These are phyloP conservation scores for Phialophora chinensis DNA, from an alignment of 2,329 filamentous ascomycete species.

Conservation along the genomic window DNA sequence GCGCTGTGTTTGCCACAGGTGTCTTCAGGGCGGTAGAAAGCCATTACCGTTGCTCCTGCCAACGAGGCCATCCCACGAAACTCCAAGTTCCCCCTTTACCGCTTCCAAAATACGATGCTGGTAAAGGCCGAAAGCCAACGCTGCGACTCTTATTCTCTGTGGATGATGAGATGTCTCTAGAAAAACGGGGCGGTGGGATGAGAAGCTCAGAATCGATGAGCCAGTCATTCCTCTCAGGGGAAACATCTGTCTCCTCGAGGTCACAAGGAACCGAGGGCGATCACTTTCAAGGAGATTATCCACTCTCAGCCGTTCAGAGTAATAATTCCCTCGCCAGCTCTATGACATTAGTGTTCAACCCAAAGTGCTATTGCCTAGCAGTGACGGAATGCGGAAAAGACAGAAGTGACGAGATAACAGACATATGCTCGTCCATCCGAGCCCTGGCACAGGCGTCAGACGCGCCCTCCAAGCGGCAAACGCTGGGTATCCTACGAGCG, in stretches of 20 bases:
- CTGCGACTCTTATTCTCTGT: background rate
- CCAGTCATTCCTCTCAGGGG: background rate
- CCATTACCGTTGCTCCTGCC: background rate
- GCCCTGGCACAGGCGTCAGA: background rate
- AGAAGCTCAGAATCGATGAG: background rate
- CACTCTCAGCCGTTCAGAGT: background rate
- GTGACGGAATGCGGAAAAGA: constrained; percentile 9
- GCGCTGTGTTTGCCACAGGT: background rate
- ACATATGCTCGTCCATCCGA: constrained; percentile 9
- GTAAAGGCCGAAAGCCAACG: background rate
- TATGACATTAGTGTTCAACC: constrained; percentile 3
- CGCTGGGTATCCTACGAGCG: background rate
- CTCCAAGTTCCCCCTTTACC: background rate
- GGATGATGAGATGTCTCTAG: background rate
- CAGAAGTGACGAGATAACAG: constrained; percentile 2
- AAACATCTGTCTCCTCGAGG: background rate
- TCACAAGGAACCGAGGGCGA: background rate
- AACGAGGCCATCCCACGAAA: background rate
- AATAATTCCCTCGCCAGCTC: background rate
- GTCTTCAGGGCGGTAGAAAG: background rate
- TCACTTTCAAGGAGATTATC: background rate
- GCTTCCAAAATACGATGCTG: background rate
- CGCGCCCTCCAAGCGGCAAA: background rate
- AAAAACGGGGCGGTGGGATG: background rate
- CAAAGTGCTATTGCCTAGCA: constrained; percentile 4